Base-by-base conservation (phyloP, 1,284 basidiomycete genomes). In the Boletus holoroseus region DNA sequence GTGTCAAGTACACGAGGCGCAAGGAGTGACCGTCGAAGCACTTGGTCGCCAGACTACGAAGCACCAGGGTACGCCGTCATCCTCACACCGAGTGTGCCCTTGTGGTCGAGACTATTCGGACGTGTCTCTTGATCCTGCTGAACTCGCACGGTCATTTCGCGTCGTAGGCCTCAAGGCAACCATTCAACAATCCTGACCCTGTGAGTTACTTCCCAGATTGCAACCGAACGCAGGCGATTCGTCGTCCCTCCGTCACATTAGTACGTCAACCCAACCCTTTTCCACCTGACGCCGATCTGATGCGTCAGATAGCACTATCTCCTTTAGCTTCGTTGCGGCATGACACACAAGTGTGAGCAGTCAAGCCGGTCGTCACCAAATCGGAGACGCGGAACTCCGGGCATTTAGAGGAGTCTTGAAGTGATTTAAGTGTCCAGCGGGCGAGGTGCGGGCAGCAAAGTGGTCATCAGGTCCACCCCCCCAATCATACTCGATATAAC, bases 101-200 rank as follows among this genome's bases (percentile, higher is more conserved):
- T 9, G 34, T 9, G 8, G 16, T 35, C 16, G 34, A 16, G 34
- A 16, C 16, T 5, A 18, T 9, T 35, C 34, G 5, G 16, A 20
- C 12, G 35, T 3, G 37, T 34, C 54, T 36, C 57, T 53, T 32
- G 44, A 60, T 54, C 28, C 16, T 27, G 57, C 4, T 5, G 5
- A 11, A 43, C 36, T 62, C 61, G 47, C 61, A 61, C 61, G 61
- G 60, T 62, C 63, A 62, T 62, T 53, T 64, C 61, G 61, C 59
- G 59, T 49, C 38, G 32, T 43, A 53, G 51, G 46, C 30, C 61
- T 62, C 63, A 60, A 64, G 61, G 63, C 62, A 47, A 42, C 5
- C 3, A 36, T 39, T 63, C 58, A 54, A 59, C 66, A 63, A 62
- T 52, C 39, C 48, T 32, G 41, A 44, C 28, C 39, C 27, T 43